A percentile compares a stretch with the other conserved stretches of the same genome.
Conservation (phyloP, 2,329 filamentous ascomycete genomes). For the Trichoderma endophyticum region DNA sequence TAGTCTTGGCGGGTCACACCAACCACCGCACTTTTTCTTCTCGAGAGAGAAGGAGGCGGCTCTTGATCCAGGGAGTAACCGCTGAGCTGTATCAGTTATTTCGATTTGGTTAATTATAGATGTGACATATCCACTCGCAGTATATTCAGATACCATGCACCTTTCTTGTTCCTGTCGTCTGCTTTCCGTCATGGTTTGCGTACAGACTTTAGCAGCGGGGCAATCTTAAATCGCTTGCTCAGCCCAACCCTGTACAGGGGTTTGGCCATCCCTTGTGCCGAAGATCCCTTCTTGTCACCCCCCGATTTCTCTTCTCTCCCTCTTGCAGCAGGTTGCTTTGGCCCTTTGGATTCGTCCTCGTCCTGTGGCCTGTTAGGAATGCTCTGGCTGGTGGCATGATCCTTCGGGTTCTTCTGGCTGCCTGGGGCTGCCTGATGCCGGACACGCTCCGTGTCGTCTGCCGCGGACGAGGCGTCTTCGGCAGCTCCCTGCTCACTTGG, state of each 20-base stretch:
- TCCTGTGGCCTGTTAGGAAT: background rate
- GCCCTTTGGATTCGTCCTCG: background rate
- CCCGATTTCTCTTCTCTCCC: conserved; percentile 12
- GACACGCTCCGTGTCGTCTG: background rate
- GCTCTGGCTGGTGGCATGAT: background rate
- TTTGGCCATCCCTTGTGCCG: conserved; percentile 30
- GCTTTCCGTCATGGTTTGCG: conserved; percentile 35
- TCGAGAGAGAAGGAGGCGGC: background rate
- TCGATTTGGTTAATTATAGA: background rate
- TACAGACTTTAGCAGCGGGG: conserved; percentile 49
- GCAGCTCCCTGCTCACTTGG: background rate
- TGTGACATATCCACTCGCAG: background rate
- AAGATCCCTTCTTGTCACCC: conserved; percentile 16
- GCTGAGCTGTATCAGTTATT: background rate
- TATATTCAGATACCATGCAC: background rate
- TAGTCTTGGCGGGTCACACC: background rate
- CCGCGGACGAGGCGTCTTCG: background rate
- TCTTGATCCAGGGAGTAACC: background rate
- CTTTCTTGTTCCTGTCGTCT: background rate
- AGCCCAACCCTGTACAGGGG: conserved; percentile 50
- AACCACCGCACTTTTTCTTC: background rate
- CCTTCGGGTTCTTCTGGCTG: background rate
- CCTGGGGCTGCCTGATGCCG: background rate
- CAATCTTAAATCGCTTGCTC: conserved; percentile 49
- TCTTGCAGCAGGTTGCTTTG: conserved; percentile 1